These are phyloP conservation scores for Nitzschia inconspicua DNA, from an alignment of 108 stramenopile genomes.

Conservation along the genomic window DNA sequence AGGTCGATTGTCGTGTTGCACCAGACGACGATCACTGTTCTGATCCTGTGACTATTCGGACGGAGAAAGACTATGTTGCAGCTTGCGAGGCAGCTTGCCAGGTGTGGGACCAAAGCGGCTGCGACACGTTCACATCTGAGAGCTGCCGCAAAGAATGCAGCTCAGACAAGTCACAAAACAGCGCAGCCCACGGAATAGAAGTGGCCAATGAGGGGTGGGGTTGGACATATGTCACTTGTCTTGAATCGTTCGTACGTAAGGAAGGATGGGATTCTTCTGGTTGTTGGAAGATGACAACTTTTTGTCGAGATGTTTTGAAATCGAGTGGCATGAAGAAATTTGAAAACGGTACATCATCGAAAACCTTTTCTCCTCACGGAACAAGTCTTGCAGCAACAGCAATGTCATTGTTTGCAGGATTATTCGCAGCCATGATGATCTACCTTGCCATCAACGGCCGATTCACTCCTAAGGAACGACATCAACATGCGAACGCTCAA, in stretches of 20 bases:
- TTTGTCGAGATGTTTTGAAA: conserved; percentile 46
- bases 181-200: not conserved
- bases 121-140: conserved; percentile 5
- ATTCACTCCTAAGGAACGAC: no score
- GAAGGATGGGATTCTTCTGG: conserved; percentile 10
- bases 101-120: conserved; percentile 34
- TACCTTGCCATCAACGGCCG: no score
- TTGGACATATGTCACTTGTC: conserved; percentile 62
- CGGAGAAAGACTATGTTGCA: conserved; percentile 29
- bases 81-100: conserved; percentile 56
- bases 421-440: no score
- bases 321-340: conserved; percentile 24
- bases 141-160: conserved; percentile 35
- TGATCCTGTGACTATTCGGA: conserved; percentile 17
- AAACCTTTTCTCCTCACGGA: no score
- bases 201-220: conserved; percentile 55
- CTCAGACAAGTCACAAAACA: not conserved
- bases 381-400: no score
- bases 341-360: conserved; percentile 26
- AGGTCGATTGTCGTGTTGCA: conserved; percentile 37
- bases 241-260: conserved; percentile 44
- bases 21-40: conserved; percentile 20
- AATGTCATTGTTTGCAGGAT: no score
- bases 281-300: conserved; percentile 49
- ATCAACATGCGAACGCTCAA: no score